Evolutionary conservation across 139 green algal species (phyloP).

Genomic region (Tetradesmus obliquus): DNA sequence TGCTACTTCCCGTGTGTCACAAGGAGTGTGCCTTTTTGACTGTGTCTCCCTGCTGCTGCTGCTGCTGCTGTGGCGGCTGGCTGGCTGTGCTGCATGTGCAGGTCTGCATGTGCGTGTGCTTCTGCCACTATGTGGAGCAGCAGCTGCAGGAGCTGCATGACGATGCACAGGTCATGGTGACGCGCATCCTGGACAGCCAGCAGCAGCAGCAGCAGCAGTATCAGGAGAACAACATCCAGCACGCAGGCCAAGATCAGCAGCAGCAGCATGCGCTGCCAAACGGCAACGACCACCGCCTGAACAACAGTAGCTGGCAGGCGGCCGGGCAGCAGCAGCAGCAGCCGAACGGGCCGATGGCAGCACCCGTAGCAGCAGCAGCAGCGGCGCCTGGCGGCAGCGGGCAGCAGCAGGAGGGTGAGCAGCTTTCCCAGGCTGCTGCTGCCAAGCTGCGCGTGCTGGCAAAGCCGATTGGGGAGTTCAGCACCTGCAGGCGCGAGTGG

Average conservation of each 20-base stretch:
- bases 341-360: not conserved
- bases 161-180: conserved; percentile 18
- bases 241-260: conserved; percentile 3
- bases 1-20: too few species aligned
- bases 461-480: conserved; percentile 23
- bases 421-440: not conserved
- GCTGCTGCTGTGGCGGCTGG: too few species aligned
- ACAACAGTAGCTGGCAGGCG: not conserved
- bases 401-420: conserved; percentile 14
- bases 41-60: not conserved
- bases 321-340: conserved; percentile 27
- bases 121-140: conserved; percentile 39
- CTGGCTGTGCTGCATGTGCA: not conserved
- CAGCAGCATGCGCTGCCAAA: conserved; percentile 24
- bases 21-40: not conserved
- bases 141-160: conserved; percentile 43
- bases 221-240: not conserved
- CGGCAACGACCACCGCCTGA: not conserved
- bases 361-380: not conserved
- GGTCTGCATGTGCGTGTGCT: conserved; percentile 45
- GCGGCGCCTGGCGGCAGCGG: not conserved
- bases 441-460: conserved; percentile 32
- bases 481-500: conserved; percentile 40
- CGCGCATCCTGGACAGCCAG: conserved; percentile 18
- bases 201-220: conserved; percentile 27